Conservation (phyloP, 768 basidiomycete genomes). For the Naganishia randhawae region DNA sequence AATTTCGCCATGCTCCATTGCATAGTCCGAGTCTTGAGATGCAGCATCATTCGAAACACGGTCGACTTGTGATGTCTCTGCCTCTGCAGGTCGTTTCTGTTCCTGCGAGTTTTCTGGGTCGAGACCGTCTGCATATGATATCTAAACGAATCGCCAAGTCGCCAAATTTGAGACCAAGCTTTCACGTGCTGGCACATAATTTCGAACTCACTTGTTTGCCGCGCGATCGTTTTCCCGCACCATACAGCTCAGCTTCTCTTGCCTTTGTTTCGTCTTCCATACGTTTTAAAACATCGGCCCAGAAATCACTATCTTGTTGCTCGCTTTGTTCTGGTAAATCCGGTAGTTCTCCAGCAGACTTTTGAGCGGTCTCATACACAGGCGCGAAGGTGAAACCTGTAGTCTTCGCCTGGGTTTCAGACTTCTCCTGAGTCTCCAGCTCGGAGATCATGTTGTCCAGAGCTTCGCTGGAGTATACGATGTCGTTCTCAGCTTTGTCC, state of each 20-base stretch:
- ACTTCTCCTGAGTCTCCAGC: conserved; percentile 57
- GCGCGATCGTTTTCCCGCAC: conserved; percentile 23
- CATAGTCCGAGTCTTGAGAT: conserved; percentile 10
- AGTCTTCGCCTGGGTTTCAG: background rate
- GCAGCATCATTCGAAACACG: background rate
- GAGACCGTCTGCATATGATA: background rate
- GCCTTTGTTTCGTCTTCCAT: conserved; percentile 19
- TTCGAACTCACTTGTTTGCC: conserved; percentile 4
- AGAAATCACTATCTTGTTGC: conserved; percentile 27
- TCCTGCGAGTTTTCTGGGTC: background rate
- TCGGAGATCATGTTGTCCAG: conserved; percentile 81
- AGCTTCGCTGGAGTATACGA: conserved; percentile 66
- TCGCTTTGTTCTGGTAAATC: background rate
- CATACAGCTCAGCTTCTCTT: conserved; percentile 23
- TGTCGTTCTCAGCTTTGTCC: conserved; percentile 59
- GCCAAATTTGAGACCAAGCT: background rate
- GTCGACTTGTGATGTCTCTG: background rate
- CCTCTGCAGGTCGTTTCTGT: background rate
- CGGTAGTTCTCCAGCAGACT: conserved; percentile 12
- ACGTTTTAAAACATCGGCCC: conserved; percentile 22
- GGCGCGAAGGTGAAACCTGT: conserved; percentile 29
- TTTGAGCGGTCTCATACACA: conserved; percentile 27
- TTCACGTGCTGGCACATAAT: background rate
- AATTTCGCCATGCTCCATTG: background rate
- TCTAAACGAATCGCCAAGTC: background rate